Evolutionary conservation across 1,284 basidiomycete genomes (phyloP).

Genomic region (Ceratobasidium sp.): DNA sequence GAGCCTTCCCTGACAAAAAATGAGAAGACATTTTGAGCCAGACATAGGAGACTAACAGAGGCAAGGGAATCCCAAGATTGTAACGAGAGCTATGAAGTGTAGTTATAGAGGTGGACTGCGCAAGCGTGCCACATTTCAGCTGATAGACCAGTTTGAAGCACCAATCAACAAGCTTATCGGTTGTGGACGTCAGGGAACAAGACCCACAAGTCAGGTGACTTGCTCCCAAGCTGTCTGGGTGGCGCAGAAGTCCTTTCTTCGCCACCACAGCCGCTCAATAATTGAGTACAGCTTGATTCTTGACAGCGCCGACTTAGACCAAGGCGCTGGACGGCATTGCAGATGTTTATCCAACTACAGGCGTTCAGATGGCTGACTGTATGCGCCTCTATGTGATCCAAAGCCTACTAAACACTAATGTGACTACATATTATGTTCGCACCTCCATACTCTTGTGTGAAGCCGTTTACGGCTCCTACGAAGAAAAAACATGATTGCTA

Average conservation of each 20-base stretch:
- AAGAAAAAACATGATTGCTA: neutral
- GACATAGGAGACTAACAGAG: conserved; percentile 2
- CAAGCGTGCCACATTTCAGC: too few relatives aligned
- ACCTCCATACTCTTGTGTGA: too few relatives aligned
- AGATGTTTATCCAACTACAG: too few relatives aligned
- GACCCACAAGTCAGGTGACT: conserved; percentile 3
- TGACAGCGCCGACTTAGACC: too few relatives aligned
- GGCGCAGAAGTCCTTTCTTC: neutral
- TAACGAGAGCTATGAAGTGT: conserved; percentile 88
- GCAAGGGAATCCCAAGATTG: conserved; percentile 87
- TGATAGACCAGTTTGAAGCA: neutral
- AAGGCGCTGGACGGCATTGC: too few relatives aligned
- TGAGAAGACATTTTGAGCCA: neutral
- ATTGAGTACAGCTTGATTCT: neutral
- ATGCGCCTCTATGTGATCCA: too few relatives aligned
- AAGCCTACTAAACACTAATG: too few relatives aligned
- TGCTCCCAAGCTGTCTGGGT: neutral
- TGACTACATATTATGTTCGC: too few relatives aligned
- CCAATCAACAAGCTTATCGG: too few relatives aligned
- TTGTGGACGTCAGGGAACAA: too few relatives aligned
- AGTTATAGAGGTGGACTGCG: neutral
- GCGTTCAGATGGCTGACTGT: too few relatives aligned
- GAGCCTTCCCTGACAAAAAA: conserved; percentile 83
- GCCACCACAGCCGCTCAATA: conserved; percentile 12
- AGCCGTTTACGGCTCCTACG: too few relatives aligned